phyloP scores from a whole-genome alignment of 345 rosid genomes.

The Ricinus communis region DNA sequence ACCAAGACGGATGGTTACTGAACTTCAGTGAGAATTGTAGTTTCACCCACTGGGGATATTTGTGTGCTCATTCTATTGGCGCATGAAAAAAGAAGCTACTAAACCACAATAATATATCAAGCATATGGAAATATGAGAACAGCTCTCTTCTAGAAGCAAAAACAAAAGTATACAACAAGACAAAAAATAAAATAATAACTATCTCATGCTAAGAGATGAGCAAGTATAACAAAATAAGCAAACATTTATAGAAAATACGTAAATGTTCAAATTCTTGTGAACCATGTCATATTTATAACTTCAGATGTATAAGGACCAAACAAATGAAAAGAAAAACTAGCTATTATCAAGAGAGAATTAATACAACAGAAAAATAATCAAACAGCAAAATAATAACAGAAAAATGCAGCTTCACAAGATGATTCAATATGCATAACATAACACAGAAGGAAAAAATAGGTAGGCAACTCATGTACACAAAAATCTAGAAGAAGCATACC shows the following conservation, averaged over 20 bases:
- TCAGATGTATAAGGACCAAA: background rate
- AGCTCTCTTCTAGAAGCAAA: background rate
- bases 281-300: background rate
- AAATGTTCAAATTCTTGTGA: background rate
- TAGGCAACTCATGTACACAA: background rate
- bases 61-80: no score
- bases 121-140: background rate
- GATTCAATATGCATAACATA: background rate
- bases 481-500: constrained; percentile 43
- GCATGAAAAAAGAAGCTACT: background rate
- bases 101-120: background rate
- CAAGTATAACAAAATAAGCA: background rate
- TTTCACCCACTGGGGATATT: no score
- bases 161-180: background rate
- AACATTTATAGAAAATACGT: background rate
- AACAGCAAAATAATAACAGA: constrained; percentile 1
- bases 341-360: no score
- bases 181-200: background rate
- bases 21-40: no score
- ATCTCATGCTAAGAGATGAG: background rate
- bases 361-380: background rate
- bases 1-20: no score
- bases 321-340: no score
- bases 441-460: background rate
- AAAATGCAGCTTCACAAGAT: constrained; percentile 1